phyloP scores from a whole-genome alignment of 2,329 filamentous ascomycete genomes.

The Meredithiella fracta region DNA sequence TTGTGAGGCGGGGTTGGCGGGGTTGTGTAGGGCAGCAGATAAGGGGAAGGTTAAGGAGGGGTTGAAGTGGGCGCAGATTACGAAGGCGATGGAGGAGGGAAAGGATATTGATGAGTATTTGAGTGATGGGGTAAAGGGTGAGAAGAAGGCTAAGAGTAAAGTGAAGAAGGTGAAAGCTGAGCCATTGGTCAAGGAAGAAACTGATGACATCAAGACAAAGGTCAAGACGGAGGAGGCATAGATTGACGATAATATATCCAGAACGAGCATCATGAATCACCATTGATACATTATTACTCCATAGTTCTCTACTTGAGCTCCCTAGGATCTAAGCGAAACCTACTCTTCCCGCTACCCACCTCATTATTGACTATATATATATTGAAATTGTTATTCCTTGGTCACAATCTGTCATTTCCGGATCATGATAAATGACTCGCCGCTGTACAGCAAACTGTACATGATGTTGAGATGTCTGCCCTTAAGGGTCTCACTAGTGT shows the following conservation, averaged over 20 bases:
- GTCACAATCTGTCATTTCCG: not conserved
- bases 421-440: not conserved
- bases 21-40: conserved; percentile 61
- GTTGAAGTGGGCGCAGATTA: conserved; percentile 30
- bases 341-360: not conserved
- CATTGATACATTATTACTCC: not conserved
- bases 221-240: not conserved
- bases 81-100: conserved; percentile 16
- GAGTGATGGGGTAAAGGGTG: conserved; percentile 18
- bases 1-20: conserved; percentile 60
- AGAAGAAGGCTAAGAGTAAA: conserved; percentile 13
- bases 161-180: conserved; percentile 17
- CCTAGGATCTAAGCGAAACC: not conserved
- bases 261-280: not conserved
- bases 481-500: too few relatives aligned
- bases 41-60: conserved; percentile 43
- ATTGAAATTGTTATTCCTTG: not conserved
- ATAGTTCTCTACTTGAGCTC: not conserved
- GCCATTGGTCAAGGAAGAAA: conserved; percentile 9
- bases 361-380: not conserved
- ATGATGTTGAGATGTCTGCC: too few relatives aligned
- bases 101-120: conserved; percentile 17
- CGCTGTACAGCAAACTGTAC: too few relatives aligned
- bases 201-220: not conserved
- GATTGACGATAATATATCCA: not conserved